Evolutionary conservation across 2,329 filamentous ascomycete species (phyloP), one percentile per base, ranked within the genome.

Genomic region (Dendryphion nanum): DNA sequence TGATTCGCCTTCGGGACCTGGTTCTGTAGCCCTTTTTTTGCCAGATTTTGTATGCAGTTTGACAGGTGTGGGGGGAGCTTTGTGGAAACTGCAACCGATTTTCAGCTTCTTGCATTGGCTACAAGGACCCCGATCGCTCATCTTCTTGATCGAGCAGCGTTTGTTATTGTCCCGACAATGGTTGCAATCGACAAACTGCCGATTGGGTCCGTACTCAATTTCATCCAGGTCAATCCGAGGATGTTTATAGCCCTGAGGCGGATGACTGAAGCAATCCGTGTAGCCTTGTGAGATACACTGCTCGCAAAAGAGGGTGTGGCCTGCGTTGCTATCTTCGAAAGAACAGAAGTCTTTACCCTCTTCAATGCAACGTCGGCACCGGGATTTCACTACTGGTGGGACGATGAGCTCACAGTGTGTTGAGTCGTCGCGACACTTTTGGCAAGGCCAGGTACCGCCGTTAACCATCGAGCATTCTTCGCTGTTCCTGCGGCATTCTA

Each of bases 321-420:
- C 29, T 17, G 8, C 15, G 29, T 17, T 17, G 29, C 15, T 30
- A 18, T 37, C 26, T 33, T 55, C 47, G 12, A 59, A 57, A 3
- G 56, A 60, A 35, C 57, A 61, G 2, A 18, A 3, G 5, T 48
- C 33, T 15, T 40, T 35, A 1, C 34, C 35, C 8, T 46, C 41
- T 10, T 42, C 37, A 6, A 37, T 18, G 41, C 59, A 63, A 23
- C 44, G 47, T 28, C 64, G 57, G 44, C 67, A 70, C 4, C 46
- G 19, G 5, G 50, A 52, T 37, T 68, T 69, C 24, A 51, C 40
- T 6, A 24, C 40, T 1, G 64, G 54, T 8, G 50, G 18, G 2
- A 60, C 49, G 18, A 67, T 60, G 0, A 60, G 53, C 13, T 65
- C 48, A 37, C 68, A 71, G 2, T 50, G 42, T n/a, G 52, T 39